A percentile compares a stretch with the other conserved stretches of the same genome.
phyloP scores from a whole-genome alignment of 2,329 filamentous ascomycete species.

The Colletotrichum musicola region DNA sequence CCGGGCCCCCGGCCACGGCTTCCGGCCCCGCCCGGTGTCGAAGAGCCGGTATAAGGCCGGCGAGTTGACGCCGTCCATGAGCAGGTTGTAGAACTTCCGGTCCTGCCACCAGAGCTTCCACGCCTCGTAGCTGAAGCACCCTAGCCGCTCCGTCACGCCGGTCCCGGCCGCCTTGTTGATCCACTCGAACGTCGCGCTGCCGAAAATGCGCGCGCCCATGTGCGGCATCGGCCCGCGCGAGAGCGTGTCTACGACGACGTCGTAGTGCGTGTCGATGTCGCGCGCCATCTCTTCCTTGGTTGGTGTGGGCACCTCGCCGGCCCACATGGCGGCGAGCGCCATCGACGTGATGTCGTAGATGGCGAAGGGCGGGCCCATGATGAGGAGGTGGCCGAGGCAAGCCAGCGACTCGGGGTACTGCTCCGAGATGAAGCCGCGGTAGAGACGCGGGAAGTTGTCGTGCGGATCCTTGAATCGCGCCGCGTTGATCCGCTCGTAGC shows the following conservation, averaged over 20 bases:
- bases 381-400: constrained; percentile 45
- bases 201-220: constrained; percentile 43
- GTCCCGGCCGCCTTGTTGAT: constrained; percentile 58
- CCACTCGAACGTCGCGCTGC: constrained; percentile 47
- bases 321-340: constrained; percentile 47
- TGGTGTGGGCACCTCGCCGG: constrained; percentile 42
- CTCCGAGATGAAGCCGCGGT: constrained; percentile 48
- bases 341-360: constrained; percentile 48
- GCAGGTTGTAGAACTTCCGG: constrained; percentile 53
- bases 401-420: constrained; percentile 49
- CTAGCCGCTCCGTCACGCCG: constrained; percentile 53
- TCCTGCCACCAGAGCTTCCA: constrained; percentile 60
- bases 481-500: constrained; percentile 42
- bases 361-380: constrained; percentile 45
- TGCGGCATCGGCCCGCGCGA: constrained; percentile 43
- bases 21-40: constrained; percentile 52
- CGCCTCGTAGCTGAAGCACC: constrained; percentile 52
- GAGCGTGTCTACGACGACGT: constrained; percentile 41
- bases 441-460: constrained; percentile 46
- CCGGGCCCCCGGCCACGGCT: constrained; percentile 54
- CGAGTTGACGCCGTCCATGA: constrained; percentile 55
- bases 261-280: constrained; percentile 48
- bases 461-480: constrained; percentile 41
- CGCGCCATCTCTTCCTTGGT: constrained; percentile 41
- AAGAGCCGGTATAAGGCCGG: constrained; percentile 57